Evolutionary conservation across 192 early-diverging fungal species (phyloP).

Genomic region (Linnemannia zychae): DNA sequence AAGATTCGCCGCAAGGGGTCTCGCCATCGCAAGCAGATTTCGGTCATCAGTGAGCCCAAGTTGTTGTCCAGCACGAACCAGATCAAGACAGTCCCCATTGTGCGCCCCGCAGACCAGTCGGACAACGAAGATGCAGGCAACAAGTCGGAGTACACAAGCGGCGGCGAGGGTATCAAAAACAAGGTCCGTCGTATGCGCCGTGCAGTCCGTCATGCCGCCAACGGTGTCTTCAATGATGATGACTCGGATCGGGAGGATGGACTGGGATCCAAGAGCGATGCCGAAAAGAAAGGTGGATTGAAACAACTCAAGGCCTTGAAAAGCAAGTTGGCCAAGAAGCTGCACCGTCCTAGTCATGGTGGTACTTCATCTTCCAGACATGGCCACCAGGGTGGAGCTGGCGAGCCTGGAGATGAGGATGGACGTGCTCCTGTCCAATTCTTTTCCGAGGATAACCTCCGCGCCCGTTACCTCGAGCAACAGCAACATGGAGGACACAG

Average conservation of each 20-base stretch:
- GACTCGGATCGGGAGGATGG: slow-evolving; percentile 51
- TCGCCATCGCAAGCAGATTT: slow-evolving; percentile 51
- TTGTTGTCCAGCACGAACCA: slow-evolving; percentile 48
- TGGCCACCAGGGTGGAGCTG: slow-evolving; percentile 4
- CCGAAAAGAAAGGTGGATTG: slow-evolving; percentile 56
- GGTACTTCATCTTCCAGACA: slow-evolving; percentile 14
- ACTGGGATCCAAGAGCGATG: slow-evolving; percentile 52
- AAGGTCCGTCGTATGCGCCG: slow-evolving; percentile 43
- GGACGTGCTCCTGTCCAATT: slow-evolving; percentile 50
- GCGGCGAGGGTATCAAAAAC: slow-evolving; percentile 52
- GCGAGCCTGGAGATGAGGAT: slow-evolving; percentile 10
- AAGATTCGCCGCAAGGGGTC: slow-evolving; percentile 36
- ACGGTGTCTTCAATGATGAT: slow-evolving; percentile 46
- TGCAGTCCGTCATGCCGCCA: slow-evolving; percentile 50
- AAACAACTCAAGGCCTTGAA: slow-evolving; percentile 51
- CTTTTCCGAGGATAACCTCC: slow-evolving; percentile 57
- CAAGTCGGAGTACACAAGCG: slow-evolving; percentile 53
- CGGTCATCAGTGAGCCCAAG: slow-evolving; percentile 52
- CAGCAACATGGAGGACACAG: slow-evolving; percentile 43
- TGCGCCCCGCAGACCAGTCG: slow-evolving; percentile 49
- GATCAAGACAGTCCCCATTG: slow-evolving; percentile 52
- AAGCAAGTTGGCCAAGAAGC: slow-evolving; percentile 54
- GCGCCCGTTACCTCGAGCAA: slow-evolving; percentile 41
- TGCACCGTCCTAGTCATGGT: slow-evolving; percentile 47
- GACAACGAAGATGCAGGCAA: slow-evolving; percentile 51